Evolutionary conservation across 169 alveolate genomes (phyloP).

Genomic region (Babesia bigemina): DNA sequence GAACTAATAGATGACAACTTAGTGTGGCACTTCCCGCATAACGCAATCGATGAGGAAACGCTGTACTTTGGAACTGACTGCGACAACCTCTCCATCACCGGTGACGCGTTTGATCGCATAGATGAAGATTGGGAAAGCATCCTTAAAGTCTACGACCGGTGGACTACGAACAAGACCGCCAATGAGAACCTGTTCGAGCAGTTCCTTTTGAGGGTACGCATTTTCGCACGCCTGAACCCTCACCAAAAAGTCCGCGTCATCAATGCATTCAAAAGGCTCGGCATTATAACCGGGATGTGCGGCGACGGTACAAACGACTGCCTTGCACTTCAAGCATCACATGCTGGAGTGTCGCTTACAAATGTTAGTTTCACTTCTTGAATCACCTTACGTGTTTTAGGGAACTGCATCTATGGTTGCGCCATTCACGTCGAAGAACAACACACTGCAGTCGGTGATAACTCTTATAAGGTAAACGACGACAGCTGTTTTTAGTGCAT

Average conservation of each 20-base stretch:
- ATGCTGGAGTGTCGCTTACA: conserved; percentile 91
- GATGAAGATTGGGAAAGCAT: conserved; percentile 63
- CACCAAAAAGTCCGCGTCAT: conserved; percentile 83
- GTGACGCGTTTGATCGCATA: conserved; percentile 64
- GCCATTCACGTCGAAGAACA: conserved; percentile 85
- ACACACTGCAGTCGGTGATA: conserved; percentile 83
- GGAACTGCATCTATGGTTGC: conserved; percentile 89
- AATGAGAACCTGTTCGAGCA: conserved; percentile 59
- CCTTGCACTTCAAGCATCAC: conserved; percentile 90
- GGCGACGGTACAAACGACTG: conserved; percentile 95
- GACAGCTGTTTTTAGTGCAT: too few species aligned
- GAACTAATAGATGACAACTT: conserved; percentile 32
- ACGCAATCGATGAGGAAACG: conserved; percentile 54
- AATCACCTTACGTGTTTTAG: background rate
- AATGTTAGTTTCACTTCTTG: conserved; percentile 38
- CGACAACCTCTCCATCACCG: conserved; percentile 55
- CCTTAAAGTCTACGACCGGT: conserved; percentile 39
- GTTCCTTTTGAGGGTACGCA: conserved; percentile 51
- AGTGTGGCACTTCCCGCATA: conserved; percentile 63
- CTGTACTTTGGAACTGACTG: conserved; percentile 47
- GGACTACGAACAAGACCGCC: conserved; percentile 38
- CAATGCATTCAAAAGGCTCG: conserved; percentile 79
- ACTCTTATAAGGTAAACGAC: conserved; percentile 69
- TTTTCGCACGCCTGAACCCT: conserved; percentile 66
- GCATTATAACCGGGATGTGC: conserved; percentile 88